Conservation (phyloP, 495 filamentous ascomycete species). For the Xylaria longipes region DNA sequence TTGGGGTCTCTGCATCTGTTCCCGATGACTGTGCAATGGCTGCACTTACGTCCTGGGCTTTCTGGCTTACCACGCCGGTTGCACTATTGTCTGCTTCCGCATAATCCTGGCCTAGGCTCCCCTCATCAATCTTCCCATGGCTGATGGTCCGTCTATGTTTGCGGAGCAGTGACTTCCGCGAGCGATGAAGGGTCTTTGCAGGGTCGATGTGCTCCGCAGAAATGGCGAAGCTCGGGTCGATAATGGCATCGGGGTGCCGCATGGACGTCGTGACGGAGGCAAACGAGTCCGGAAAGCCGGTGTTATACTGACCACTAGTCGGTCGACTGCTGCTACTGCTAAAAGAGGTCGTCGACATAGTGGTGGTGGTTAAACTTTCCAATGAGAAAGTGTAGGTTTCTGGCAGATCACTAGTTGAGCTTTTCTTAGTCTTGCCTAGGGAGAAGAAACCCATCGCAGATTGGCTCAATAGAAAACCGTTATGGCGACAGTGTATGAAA, state of each 20-base stretch:
- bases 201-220: constrained; percentile 41
- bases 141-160: constrained; percentile 37
- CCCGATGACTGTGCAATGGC: neutral
- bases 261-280: constrained; percentile 38
- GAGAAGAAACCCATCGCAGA: constrained; percentile 22
- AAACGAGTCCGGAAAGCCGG: constrained; percentile 41
- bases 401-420: neutral
- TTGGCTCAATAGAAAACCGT: neutral
- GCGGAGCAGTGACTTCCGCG: constrained; percentile 35
- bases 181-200: constrained; percentile 36
- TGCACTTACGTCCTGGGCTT: neutral
- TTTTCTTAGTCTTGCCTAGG: constrained; percentile 18
- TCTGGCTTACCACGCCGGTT: neutral
- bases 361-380: constrained; percentile 12
- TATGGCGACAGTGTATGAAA: neutral
- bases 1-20: neutral
- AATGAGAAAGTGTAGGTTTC: constrained; percentile 20
- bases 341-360: constrained; percentile 33
- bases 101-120: neutral
- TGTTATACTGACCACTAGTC: constrained; percentile 36
- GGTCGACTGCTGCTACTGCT: constrained; percentile 34
- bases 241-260: constrained; percentile 40
- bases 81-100: constrained; percentile 23
- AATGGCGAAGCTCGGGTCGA: constrained; percentile 37
- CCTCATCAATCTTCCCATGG: constrained; percentile 30